Percentiles rank a stretch among this genome's conserved stretches.
These are phyloP conservation scores for Aspergillus jensenii DNA, from an alignment of 2,329 filamentous ascomycete genomes.

Conservation along the genomic window DNA sequence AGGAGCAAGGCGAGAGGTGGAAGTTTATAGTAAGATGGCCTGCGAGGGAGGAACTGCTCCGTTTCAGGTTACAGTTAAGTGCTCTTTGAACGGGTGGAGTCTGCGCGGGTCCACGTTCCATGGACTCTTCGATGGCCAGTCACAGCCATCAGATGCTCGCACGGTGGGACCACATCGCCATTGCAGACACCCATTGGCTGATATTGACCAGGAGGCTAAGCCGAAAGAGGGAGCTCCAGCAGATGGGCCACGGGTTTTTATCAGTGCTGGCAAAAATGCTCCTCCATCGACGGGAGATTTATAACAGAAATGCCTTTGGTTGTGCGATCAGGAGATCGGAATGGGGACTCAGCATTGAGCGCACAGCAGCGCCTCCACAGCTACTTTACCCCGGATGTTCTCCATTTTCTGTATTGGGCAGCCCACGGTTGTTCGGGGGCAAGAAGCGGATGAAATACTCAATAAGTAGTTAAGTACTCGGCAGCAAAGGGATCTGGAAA, in stretches of 20 bases:
- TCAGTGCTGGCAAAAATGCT: background rate
- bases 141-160: background rate
- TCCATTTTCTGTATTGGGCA: conserved; percentile 2
- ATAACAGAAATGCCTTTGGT: conserved; percentile 1
- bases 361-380: background rate
- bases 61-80: background rate
- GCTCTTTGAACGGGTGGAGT: background rate
- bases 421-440: background rate
- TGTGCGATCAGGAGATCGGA: background rate
- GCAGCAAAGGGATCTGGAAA: too few species aligned
- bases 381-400: background rate
- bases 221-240: conserved; percentile 39
- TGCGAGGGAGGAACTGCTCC: background rate
- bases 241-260: conserved; percentile 21
- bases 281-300: background rate
- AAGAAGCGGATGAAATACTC: too few species aligned
- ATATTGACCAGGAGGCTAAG: conserved; percentile 21
- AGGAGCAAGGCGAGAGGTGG: background rate
- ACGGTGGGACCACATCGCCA: background rate
- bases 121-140: conserved; percentile 11
- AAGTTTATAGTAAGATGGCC: conserved; percentile 13
- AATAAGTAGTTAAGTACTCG: too few species aligned
- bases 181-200: conserved; percentile 11
- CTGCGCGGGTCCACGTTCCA: background rate
- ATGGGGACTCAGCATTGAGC: background rate